A percentile compares a stretch with the other conserved stretches of the same genome.
Conservation (phyloP, 1,139 yeast species). For the Scheffersomyces stambukii region DNA sequence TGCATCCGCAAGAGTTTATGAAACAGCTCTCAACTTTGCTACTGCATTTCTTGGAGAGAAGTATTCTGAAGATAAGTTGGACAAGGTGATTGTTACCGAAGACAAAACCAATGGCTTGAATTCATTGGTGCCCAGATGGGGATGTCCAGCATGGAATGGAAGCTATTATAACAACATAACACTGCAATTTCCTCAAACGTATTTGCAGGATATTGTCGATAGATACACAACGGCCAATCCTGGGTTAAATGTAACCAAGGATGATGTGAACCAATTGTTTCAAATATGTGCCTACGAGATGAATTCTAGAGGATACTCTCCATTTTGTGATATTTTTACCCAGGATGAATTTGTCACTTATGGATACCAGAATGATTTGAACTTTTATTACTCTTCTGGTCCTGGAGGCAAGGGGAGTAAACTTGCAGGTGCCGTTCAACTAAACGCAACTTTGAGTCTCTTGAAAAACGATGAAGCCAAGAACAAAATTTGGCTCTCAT, state of each 20-base stretch:
- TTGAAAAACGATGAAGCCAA: slow-evolving; percentile 19
- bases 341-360: slow-evolving; percentile 43
- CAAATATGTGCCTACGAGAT: slow-evolving; percentile 53
- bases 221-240: slow-evolving; percentile 40
- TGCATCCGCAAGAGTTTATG: slow-evolving; percentile 27
- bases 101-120: slow-evolving; percentile 22
- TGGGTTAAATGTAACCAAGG: slow-evolving; percentile 29
- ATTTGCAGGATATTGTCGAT: slow-evolving; percentile 34
- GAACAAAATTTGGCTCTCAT: slow-evolving; percentile 40
- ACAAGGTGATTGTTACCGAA: slow-evolving; percentile 22
- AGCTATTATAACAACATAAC: slow-evolving; percentile 11
- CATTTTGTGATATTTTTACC: slow-evolving; percentile 50
- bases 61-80: slow-evolving; percentile 13
- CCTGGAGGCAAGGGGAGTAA: slow-evolving; percentile 40
- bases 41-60: slow-evolving; percentile 25
- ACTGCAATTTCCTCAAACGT: slow-evolving; percentile 19
- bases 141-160: slow-evolving; percentile 16
- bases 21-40: slow-evolving; percentile 26
- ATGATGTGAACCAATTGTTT: slow-evolving; percentile 39
- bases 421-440: slow-evolving; percentile 23
- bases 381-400: slow-evolving; percentile 45
- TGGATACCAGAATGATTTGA: slow-evolving; percentile 43
- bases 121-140: slow-evolving; percentile 27
- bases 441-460: slow-evolving; percentile 28
- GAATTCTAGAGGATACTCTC: slow-evolving; percentile 44